Evolutionary conservation across 2,329 filamentous ascomycete species (phyloP), one percentile per base, ranked within the genome.

Genomic region (Clonostachys sp.): DNA sequence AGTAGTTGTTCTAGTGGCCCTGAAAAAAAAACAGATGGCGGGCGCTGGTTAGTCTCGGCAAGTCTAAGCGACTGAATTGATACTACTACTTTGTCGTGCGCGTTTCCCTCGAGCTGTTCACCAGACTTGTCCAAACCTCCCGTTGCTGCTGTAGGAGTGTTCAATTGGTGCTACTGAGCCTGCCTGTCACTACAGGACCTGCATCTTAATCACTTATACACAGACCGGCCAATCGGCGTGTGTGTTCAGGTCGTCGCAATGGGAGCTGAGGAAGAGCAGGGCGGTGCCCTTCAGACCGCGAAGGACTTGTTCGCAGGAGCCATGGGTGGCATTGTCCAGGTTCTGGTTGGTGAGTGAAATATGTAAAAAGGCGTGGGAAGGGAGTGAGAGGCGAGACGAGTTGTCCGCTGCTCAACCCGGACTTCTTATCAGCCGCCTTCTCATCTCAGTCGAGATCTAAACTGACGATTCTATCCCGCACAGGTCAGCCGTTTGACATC

Each of bases 231-330:
- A 30, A 30, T 30, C 8, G 24, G 24, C 24, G 24, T 30, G 24
- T 24, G 20, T 30, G 24, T 10, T 30, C 24, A 30, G 24, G 24
- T 30, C 24, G 24, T 3, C 24, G 24, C 42, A 44, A 44, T 33
- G 42, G 30, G 13, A 39, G 36, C 36, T 39, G 14, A 39, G 36
- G 12, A 44, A 33, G 18, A 33, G 16, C 41, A 17, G 52, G 56
- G 59, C 51, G 64, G 67, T 47, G 69, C 66, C 20, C 55, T 75
- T 57, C 81, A 86, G 62, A 87, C 87, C 44, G 73, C 84, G 59
- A 99, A 97, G 75, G 94, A 99, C 70, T 75, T 99, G 50, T 87
- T 92, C 62, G 83, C 94, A 12, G 94, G 94, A 36, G 94, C 94
- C 50, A 87, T 86, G 8, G 94, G 94, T 53, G 94, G 94, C 58